A percentile compares a stretch with the other conserved stretches of the same genome.
Evolutionary conservation across 2,329 filamentous ascomycete genomes (phyloP).

Genomic region (Talaromyces funiculosus): DNA sequence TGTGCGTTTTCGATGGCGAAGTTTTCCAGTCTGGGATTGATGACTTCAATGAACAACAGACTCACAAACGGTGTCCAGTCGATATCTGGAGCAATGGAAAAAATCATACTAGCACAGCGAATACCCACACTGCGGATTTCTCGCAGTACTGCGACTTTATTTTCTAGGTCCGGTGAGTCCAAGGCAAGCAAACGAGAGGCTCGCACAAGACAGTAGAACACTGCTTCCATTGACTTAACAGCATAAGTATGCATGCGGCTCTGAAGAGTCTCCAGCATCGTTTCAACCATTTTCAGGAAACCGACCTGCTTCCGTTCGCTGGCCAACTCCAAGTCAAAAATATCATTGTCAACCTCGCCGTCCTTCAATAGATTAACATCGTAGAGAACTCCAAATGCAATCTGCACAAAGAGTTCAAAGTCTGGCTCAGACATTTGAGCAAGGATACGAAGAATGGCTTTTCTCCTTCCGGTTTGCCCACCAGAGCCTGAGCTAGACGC

Average conservation of each 20-base stretch:
- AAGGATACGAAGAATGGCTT: slow-evolving; percentile 67
- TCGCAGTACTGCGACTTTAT: slow-evolving; percentile 31
- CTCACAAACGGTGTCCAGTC: slow-evolving; percentile 68
- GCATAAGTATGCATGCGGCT: slow-evolving; percentile 64
- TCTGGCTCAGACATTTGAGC: slow-evolving; percentile 70
- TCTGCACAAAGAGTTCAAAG: slow-evolving; percentile 73
- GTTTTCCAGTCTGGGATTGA: slow-evolving; percentile 70
- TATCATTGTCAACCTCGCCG: slow-evolving; percentile 44
- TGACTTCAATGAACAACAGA: slow-evolving; percentile 65
- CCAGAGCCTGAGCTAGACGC: slow-evolving; percentile 70
- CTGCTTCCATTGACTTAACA: slow-evolving; percentile 63
- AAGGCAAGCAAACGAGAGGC: slow-evolving; percentile 53
- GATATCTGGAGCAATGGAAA: slow-evolving; percentile 64
- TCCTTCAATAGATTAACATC: slow-evolving; percentile 55
- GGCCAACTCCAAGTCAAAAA: slow-evolving; percentile 56
- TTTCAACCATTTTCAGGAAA: slow-evolving; percentile 83
- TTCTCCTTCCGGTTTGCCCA: slow-evolving; percentile 73
- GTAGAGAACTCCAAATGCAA: slow-evolving; percentile 68
- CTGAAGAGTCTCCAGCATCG: slow-evolving; percentile 79
- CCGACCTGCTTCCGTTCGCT: slow-evolving; percentile 76
- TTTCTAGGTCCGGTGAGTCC: slow-evolving; percentile 27
- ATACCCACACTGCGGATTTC: slow-evolving; percentile 58
- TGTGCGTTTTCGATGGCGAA: slow-evolving; percentile 83
- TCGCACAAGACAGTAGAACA: slow-evolving; percentile 74
- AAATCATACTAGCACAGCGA: slow-evolving; percentile 75